Percentiles rank a stretch among this genome's conserved stretches.
phyloP scores from a whole-genome alignment of 768 basidiomycete genomes.

The Porphyrellus cyaneotinctus region DNA sequence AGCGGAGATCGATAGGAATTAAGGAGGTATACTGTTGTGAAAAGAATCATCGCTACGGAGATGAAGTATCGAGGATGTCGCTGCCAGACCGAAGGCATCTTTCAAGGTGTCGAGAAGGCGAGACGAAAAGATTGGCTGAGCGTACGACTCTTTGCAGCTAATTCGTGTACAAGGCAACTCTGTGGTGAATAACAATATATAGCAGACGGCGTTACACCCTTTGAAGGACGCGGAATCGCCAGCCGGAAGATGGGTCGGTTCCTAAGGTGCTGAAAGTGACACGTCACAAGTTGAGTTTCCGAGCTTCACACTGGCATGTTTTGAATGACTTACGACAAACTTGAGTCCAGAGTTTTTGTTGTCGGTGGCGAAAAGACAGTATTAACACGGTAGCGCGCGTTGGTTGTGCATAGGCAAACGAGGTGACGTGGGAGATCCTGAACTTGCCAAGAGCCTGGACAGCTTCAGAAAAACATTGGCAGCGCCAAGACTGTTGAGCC shows the following conservation, averaged over 20 bases:
- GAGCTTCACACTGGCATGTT: not conserved
- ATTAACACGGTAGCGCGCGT: conserved; percentile 4
- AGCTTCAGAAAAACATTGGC: not conserved
- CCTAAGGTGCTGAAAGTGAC: not conserved
- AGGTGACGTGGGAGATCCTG: conserved; percentile 20
- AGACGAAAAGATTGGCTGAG: conserved; percentile 5
- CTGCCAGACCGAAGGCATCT: conserved; percentile 33
- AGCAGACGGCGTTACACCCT: conserved; percentile 10
- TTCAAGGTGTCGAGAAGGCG: conserved; percentile 1
- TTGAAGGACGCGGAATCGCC: conserved; percentile 2
- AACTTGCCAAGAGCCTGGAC: not conserved
- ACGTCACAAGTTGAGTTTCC: not conserved
- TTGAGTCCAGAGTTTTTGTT: conserved; percentile 3
- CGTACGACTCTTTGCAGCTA: conserved; percentile 4
- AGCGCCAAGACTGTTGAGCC: not conserved
- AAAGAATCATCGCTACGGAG: conserved; percentile 39
- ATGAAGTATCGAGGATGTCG: conserved; percentile 54
- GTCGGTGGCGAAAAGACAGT: conserved; percentile 1
- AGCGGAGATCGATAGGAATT: conserved; percentile 32
- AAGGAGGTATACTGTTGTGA: conserved; percentile 47
- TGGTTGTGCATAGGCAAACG: conserved; percentile 16
- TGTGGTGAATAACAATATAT: conserved; percentile 12
- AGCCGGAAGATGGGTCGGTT: not conserved
- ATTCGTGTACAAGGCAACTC: conserved; percentile 5
- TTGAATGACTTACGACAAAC: conserved; percentile 15